These are phyloP conservation scores for Fusarium agapanthi DNA, from an alignment of 2,329 filamentous ascomycete species.

Conservation along the genomic window DNA sequence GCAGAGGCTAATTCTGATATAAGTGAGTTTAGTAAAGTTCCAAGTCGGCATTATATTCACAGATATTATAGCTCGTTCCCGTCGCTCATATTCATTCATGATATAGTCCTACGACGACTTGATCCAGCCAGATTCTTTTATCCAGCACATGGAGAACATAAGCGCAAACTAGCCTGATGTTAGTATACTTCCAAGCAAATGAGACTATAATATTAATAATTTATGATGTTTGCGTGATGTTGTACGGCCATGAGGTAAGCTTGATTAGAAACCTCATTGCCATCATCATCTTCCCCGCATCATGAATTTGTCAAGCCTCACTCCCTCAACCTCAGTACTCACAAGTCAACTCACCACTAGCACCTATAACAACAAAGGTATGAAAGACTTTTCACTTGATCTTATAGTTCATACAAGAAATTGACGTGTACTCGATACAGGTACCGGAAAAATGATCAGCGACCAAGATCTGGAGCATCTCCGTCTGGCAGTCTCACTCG, in stretches of 20 bases:
- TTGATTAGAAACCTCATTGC: neutral
- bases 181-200: neutral
- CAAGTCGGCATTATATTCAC: rapidly evolving
- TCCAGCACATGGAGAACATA: neutral
- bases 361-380: neutral
- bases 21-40: rapidly evolving
- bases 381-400: neutral
- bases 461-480: slow-evolving; percentile 21
- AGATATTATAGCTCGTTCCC: neutral
- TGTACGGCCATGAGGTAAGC: neutral
- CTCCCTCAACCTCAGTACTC: neutral
- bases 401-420: neutral
- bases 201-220: neutral
- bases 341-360: neutral
- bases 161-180: neutral
- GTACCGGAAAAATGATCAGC: slow-evolving; percentile 9
- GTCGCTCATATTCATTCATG: neutral
- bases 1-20: no score
- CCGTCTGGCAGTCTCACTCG: slow-evolving; percentile 43
- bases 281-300: slow-evolving; percentile 26
- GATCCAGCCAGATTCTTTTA: neutral
- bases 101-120: no score
- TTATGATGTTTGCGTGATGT: neutral
- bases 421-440: neutral
- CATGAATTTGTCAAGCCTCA: slow-evolving; percentile 5